Conservation (phyloP, 306 rosid species). For the Quercus berberidifolia region DNA sequence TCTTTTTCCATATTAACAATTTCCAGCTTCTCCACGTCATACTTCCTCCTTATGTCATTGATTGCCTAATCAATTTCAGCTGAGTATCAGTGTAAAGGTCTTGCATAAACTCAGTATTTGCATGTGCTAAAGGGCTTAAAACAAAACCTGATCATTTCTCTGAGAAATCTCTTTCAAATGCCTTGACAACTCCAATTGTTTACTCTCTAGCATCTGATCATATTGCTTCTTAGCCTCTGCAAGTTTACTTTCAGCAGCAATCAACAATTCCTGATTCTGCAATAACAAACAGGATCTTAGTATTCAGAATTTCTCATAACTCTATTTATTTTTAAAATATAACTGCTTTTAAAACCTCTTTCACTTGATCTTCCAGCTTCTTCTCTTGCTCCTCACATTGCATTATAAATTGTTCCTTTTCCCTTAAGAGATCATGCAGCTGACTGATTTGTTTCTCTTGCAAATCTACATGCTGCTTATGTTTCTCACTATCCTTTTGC, state of each 20-base stretch:
- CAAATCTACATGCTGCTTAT: slow-evolving; percentile 47
- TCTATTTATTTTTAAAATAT: background rate
- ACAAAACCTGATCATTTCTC: slow-evolving; percentile 86
- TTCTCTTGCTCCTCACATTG: slow-evolving; percentile 59
- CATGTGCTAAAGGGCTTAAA: slow-evolving; percentile 18
- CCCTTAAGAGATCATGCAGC: slow-evolving; percentile 46
- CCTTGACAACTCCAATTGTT: slow-evolving; percentile 74
- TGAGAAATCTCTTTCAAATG: slow-evolving; percentile 92
- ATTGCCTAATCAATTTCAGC: slow-evolving; percentile 60
- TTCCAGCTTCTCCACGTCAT: slow-evolving; percentile 84
- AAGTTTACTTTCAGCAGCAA: slow-evolving; percentile 67
- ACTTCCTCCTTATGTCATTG: slow-evolving; percentile 80
- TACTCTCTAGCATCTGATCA: slow-evolving; percentile 73
- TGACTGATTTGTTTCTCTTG: slow-evolving; percentile 54
- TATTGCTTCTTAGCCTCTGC: slow-evolving; percentile 71
- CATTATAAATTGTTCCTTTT: slow-evolving; percentile 60
- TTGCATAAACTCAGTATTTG: slow-evolving; percentile 11
- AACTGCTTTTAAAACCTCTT: slow-evolving; percentile 56
- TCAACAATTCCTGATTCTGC: slow-evolving; percentile 57
- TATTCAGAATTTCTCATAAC: slow-evolving; percentile 13
- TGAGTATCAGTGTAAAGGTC: slow-evolving; percentile 30
- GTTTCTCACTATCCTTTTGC: slow-evolving; percentile 48
- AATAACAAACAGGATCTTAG: slow-evolving; percentile 21
- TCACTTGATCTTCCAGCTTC: slow-evolving; percentile 63
- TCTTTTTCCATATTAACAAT: slow-evolving; percentile 68